Conservation (phyloP, 169 alveolate genomes). For the Plasmodium coatneyi region DNA sequence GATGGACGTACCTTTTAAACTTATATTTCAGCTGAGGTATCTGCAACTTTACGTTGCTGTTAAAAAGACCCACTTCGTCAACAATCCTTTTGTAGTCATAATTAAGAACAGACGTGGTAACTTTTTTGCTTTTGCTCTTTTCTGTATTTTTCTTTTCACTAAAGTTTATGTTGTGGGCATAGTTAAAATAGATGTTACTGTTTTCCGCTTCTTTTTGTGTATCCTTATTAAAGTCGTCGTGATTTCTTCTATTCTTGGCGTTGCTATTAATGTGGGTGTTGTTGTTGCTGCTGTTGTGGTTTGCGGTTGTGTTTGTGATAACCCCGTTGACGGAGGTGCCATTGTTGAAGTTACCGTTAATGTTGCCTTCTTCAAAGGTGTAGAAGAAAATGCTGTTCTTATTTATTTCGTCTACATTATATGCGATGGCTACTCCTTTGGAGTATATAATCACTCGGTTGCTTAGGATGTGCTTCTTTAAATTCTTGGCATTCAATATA, state of each 20-base stretch:
- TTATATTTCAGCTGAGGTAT: slow-evolving; percentile 68
- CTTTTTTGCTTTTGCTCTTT: slow-evolving; percentile 9
- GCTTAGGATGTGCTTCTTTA: slow-evolving; percentile 50
- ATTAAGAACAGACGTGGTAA: slow-evolving; percentile 33
- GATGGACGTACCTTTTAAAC: slow-evolving; percentile 19
- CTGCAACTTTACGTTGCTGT: slow-evolving; percentile 25
- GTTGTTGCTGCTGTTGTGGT: neutral
- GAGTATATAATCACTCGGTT: slow-evolving; percentile 52
- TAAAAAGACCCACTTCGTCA: slow-evolving; percentile 28
- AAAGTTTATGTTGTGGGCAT: slow-evolving; percentile 59
- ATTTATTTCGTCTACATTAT: slow-evolving; percentile 55
- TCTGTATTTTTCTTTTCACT: slow-evolving; percentile 15
- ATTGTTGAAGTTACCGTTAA: neutral
- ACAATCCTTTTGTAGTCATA: slow-evolving; percentile 40
- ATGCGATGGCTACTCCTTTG: slow-evolving; percentile 46
- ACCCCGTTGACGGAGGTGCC: neutral
- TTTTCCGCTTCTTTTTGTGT: slow-evolving; percentile 8
- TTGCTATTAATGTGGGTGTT: neutral
- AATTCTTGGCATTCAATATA: slow-evolving; percentile 44
- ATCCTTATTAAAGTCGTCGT: slow-evolving; percentile 42
- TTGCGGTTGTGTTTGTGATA: neutral
- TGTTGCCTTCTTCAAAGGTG: slow-evolving; percentile 18
- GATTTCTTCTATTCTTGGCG: slow-evolving; percentile 4
- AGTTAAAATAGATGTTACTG: slow-evolving; percentile 35
- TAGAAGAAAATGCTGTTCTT: slow-evolving; percentile 55